Base-by-base conservation (phyloP, 352 stramenopile species). In the Phytophthora macrochlamydospora region DNA sequence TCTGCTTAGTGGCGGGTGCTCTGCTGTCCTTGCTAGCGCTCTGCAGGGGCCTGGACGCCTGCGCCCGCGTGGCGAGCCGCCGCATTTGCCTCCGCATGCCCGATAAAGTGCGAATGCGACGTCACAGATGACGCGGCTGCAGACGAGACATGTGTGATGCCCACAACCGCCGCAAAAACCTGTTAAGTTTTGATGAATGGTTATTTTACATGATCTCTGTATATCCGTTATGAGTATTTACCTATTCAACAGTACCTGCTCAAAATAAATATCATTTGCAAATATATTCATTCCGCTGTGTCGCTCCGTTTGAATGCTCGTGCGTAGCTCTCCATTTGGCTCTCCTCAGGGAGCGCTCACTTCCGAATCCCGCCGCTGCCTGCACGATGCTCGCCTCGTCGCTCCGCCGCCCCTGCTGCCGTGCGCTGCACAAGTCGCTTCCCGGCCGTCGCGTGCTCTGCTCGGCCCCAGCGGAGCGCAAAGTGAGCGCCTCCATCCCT, bases 361-460 rank as follows among this genome's bases (percentile, higher is more conserved):
- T 37, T 33, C 18, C 11, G 11, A 32, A n/a, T 52, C 43, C 24
- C 5, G 1, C 24, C 40, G 30, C 30, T 52, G 33, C 40, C 50
- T 14, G 14, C 50, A 71, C 65, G 59, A 78, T 78, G 70, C 66
- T 78, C 32, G 56, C 52, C 3, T 69, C 53, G 30, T 51, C 71
- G n/a, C 56, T 75, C 42, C 62, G 67, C 37, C 71, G 62, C 53
- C 56, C 58, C 18, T 60, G 64, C 51, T 45, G 43, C 29, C 46
- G 49, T 37, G 43, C 43, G 42, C 14, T 56, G 4, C 59, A 33
- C 57, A 70, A 53, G 63, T 53, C 42, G 31, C 18, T 64, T 38
- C 24, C 31, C 35, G 37, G 58, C 56, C 55, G 49, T 60, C 72
- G 76, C 60, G 76, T 89, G 52, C 75, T 89, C 63, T 86, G 80